These are phyloP conservation scores for Entoloma clypeatum DNA, from an alignment of 1,284 basidiomycete genomes.

Conservation along the genomic window DNA sequence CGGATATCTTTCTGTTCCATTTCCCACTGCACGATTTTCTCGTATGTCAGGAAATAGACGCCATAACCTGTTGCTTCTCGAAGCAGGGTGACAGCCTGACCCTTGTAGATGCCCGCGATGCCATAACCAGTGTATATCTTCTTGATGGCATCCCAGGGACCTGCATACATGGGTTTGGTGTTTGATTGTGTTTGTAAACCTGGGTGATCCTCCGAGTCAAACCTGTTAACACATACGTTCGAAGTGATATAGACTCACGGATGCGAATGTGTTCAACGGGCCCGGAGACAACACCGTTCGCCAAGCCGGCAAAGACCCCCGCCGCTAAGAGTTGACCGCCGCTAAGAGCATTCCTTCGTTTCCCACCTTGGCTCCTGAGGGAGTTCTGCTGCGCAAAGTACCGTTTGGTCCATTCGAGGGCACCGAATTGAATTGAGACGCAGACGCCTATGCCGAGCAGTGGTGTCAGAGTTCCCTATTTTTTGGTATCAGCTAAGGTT, in stretches of 20 bases:
- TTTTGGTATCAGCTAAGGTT: slow-evolving; percentile 8
- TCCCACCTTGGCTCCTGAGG: slow-evolving; percentile 56
- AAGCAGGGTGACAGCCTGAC: slow-evolving; percentile 85
- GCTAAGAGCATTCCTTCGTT: slow-evolving; percentile 54
- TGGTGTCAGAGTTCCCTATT: slow-evolving; percentile 88
- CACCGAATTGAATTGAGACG: slow-evolving; percentile 96
- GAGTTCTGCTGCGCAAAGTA: no score
- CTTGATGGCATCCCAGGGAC: slow-evolving; percentile 81
- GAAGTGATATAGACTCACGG: slow-evolving; percentile 48
- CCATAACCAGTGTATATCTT: slow-evolving; percentile 78
- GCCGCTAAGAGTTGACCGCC: slow-evolving; percentile 70
- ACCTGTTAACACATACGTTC: slow-evolving; percentile 4
- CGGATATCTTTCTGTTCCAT: slow-evolving; percentile 65
- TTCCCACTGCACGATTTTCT: slow-evolving; percentile 86
- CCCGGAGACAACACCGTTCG: slow-evolving; percentile 90
- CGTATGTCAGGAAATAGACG: slow-evolving; percentile 91
- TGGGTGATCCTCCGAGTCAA: slow-evolving; percentile 27
- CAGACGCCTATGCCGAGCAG: slow-evolving; percentile 92
- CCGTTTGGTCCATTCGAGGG: slow-evolving; percentile 84
- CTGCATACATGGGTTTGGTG: slow-evolving; percentile 69
- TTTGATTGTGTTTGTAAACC: slow-evolving; percentile 87
- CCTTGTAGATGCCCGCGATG: slow-evolving; percentile 87
- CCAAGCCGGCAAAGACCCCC: slow-evolving; percentile 83
- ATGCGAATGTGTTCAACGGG: slow-evolving; percentile 99
- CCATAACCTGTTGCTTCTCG: slow-evolving; percentile 87